Conservation (phyloP, 306 rosid genomes). For the Dryas octopetala region DNA sequence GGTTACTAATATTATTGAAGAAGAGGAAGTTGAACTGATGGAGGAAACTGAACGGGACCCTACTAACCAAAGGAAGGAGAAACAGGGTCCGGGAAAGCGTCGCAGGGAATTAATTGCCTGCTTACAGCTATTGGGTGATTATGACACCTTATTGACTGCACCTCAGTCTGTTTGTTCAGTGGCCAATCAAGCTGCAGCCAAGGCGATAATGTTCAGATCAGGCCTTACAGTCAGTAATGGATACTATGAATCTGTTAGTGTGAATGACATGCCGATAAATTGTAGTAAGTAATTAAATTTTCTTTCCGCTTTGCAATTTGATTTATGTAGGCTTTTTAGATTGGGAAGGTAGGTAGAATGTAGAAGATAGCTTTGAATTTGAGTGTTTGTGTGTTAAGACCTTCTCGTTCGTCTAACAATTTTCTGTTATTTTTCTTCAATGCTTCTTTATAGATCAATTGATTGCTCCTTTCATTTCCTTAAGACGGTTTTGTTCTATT, state of each 20-base stretch:
- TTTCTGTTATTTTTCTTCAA: background rate
- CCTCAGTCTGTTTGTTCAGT: slow-evolving; percentile 57
- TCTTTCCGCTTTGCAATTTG: slow-evolving; percentile 24
- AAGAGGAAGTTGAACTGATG: slow-evolving; percentile 74
- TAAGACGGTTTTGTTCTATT: background rate
- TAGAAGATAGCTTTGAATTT: slow-evolving; percentile 6
- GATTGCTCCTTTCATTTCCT: background rate
- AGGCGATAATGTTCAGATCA: slow-evolving; percentile 68
- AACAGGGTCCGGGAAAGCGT: slow-evolving; percentile 49
- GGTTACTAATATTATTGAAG: slow-evolving; percentile 67
- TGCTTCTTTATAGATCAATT: background rate
- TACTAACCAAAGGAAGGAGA: slow-evolving; percentile 53
- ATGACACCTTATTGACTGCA: slow-evolving; percentile 59
- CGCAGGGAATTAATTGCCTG: slow-evolving; percentile 65
- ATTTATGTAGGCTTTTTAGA: slow-evolving; percentile 23
- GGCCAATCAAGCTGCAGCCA: slow-evolving; percentile 92
- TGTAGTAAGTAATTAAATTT: slow-evolving; percentile 61
- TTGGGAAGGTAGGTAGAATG: background rate
- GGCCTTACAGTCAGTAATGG: slow-evolving; percentile 58
- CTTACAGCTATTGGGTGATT: slow-evolving; percentile 78
- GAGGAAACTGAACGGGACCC: slow-evolving; percentile 57
- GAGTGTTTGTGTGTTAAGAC: slow-evolving; percentile 1
- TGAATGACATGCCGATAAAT: slow-evolving; percentile 54
- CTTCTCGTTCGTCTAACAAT: background rate
- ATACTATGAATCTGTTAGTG: slow-evolving; percentile 45